phyloP scores from a whole-genome alignment of 345 rosid species.

The Lepidium didymum region DNA sequence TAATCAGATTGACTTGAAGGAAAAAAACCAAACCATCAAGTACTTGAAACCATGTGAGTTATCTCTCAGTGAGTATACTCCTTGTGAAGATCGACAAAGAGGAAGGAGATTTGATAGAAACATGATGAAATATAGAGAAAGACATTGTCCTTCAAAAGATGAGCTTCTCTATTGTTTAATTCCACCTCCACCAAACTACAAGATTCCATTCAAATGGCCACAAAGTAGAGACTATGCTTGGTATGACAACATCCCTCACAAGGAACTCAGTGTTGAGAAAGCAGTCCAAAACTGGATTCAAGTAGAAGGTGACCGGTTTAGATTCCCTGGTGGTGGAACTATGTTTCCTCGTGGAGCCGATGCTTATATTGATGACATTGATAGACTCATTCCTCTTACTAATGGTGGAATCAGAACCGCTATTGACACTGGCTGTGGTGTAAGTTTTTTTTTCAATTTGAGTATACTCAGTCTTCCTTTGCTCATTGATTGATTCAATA shows the following conservation, averaged over 20 bases:
- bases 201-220: constrained; percentile 96
- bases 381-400: constrained; percentile 64
- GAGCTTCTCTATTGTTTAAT: constrained; percentile 69
- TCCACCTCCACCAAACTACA: constrained; percentile 93
- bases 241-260: constrained; percentile 94
- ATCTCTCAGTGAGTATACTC: constrained; percentile 73
- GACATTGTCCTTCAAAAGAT: constrained; percentile 80
- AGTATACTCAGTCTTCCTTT: neutral
- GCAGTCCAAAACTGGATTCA: constrained; percentile 98
- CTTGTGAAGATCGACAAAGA: constrained; percentile 71
- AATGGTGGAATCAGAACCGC: constrained; percentile 80
- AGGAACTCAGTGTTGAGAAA: constrained; percentile 90
- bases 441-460: constrained; percentile 28
- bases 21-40: constrained; percentile 25
- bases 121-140: constrained; percentile 83
- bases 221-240: constrained; percentile 94
- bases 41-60: constrained; percentile 66
- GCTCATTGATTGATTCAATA: neutral
- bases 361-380: constrained; percentile 83
- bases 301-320: constrained; percentile 77
- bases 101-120: constrained; percentile 67
- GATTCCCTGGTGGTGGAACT: constrained; percentile 98
- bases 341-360: constrained; percentile 95
- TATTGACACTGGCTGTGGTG: constrained; percentile 96
- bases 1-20: constrained; percentile 48